Evolutionary conservation across 2,329 filamentous ascomycete species (phyloP).

Genomic region (Nemania sp.): DNA sequence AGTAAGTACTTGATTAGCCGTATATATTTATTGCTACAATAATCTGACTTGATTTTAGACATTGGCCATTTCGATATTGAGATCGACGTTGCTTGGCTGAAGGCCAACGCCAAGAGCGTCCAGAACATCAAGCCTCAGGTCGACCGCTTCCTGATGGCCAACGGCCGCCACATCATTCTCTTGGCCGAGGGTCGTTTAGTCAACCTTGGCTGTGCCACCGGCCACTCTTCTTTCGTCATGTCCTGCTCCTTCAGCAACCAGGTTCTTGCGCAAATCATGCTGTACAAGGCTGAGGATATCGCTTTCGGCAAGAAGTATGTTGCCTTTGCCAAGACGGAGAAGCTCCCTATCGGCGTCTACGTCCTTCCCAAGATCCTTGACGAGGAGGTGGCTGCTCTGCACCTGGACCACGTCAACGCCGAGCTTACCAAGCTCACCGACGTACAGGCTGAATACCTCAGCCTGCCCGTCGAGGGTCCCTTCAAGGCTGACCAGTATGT

Average conservation of each 20-base stretch:
- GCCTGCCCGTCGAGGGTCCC: constrained; percentile 81
- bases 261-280: constrained; percentile 97
- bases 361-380: constrained; percentile 98
- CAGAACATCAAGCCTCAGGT: constrained; percentile 99
- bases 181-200: constrained; percentile 98
- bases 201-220: constrained; percentile 98
- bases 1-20: constrained; percentile 57
- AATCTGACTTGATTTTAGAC: constrained; percentile 53
- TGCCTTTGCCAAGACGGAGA: constrained; percentile 90
- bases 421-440: constrained; percentile 85
- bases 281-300: constrained; percentile 90
- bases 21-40: constrained; percentile 6
- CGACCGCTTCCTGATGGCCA: constrained; percentile 94
- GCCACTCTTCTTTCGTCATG: constrained; percentile 99
- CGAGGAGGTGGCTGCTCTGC: constrained; percentile 95
- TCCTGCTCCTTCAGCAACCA: constrained; percentile 99
- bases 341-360: constrained; percentile 91
- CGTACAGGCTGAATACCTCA: constrained; percentile 93
- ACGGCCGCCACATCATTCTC: constrained; percentile 95
- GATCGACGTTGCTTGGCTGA: constrained; percentile 99
- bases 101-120: constrained; percentile 89
- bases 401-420: constrained; percentile 90
- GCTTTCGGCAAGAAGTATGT: constrained; percentile 91
- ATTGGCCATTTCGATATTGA: constrained; percentile 99
- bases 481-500: constrained; percentile 93